Evolutionary conservation across 2,329 filamentous ascomycete genomes (phyloP).

Genomic region (Cordyceps farinosa): DNA sequence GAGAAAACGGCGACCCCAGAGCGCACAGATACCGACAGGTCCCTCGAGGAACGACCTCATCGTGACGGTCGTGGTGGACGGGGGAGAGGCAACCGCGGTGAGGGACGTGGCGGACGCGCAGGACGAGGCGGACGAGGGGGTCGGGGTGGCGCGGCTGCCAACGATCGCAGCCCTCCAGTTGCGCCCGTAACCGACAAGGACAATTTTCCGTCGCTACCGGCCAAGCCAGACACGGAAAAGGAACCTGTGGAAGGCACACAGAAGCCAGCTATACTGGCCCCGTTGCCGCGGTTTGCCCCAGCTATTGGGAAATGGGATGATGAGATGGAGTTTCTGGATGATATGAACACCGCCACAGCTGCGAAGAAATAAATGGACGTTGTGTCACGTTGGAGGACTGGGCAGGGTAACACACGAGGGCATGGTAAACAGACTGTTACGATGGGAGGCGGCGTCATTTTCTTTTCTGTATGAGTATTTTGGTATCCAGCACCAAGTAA

Average conservation of each 20-base stretch:
- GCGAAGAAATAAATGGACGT: background rate
- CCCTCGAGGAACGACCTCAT: conserved; percentile 35
- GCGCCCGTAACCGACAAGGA: conserved; percentile 27
- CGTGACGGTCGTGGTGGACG: conserved; percentile 30
- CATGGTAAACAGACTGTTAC: conserved; percentile 10
- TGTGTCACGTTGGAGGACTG: background rate
- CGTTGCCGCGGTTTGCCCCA: conserved; percentile 32
- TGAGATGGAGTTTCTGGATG: conserved; percentile 53
- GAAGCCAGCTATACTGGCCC: conserved; percentile 31
- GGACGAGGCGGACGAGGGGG: conserved; percentile 31
- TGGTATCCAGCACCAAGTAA: background rate
- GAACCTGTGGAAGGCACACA: conserved; percentile 21
- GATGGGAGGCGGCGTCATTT: background rate
- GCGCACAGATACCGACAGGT: conserved; percentile 23
- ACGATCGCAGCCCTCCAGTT: conserved; percentile 22
- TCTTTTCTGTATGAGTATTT: conserved; percentile 2
- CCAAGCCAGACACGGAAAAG: conserved; percentile 25
- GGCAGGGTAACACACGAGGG: background rate
- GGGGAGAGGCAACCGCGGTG: conserved; percentile 31
- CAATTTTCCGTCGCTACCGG: conserved; percentile 37
- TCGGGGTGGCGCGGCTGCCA: conserved; percentile 23
- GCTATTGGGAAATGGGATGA: conserved; percentile 53
- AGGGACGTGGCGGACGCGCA: conserved; percentile 28
- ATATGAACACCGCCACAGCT: conserved; percentile 24
- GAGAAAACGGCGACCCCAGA: conserved; percentile 34